Base-by-base conservation (phyloP, 208 protist species). In the Wallacemonas collosoma region DNA sequence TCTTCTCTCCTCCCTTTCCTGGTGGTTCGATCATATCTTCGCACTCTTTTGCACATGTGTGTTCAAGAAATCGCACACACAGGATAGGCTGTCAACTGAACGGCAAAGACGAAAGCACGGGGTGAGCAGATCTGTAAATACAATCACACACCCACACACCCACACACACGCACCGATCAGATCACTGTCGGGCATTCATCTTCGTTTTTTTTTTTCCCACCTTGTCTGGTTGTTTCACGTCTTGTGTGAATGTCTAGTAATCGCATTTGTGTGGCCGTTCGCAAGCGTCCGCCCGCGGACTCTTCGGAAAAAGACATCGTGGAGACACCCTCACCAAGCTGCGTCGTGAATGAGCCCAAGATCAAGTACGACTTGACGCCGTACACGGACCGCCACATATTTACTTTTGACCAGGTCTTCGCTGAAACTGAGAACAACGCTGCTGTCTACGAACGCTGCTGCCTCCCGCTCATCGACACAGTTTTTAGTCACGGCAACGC, bases 321-420 rank as follows among this genome's bases (percentile, higher is more conserved):
- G 6, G 76, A 90, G 71, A 94, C 91, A 17, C 80, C 82, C 12
- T 85, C 88, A 4, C 86, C 90, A 39, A 58, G 84, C 51, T 77
- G 93, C 51, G 82, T 95, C 39, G 91, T 98, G 15, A 92, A 96
- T 71, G 95, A 98, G 77, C 95, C 93, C 6, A 98, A 98, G 72
- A 84, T 97, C 38, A 97, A 98, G 80, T 95, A 99, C 63, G 98
- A 99, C 80, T 75, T 99, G 45, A 95, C 91, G 1, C 98, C 95
- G 61, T 99, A 98, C 82, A 98, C 95, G 35, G 97, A 99, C 66
- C 80, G 93, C 40, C 98, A 99, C 82, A 92, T 89, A 60, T 99
- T 99, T 75, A 86, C 83, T 11, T 99, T 98, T 75, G 98, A 99
- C 78, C 80, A 96, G 55, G 97, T 99, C 11, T 98, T 99, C 65